Base-by-base conservation (phyloP, 495 filamentous ascomycete genomes). In the Durotheca rogersii region DNA sequence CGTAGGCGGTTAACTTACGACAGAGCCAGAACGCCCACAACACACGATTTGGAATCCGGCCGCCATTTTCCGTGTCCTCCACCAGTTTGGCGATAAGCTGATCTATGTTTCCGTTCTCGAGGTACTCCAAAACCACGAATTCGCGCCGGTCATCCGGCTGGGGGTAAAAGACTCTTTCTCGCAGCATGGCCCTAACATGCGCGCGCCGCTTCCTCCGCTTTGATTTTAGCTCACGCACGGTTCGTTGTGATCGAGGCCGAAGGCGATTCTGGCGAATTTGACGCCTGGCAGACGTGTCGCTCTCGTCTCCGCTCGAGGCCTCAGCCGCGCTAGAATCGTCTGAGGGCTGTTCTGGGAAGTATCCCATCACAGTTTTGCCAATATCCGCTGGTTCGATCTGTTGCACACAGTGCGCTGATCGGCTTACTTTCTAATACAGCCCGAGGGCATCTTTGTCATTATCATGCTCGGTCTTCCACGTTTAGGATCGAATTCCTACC, bases 1-100 rank as follows among this genome's bases (percentile, higher is more conserved):
- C 14, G 3, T 33, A 32, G 10, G 11, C 12, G 4, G 33, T 1
- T 16, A 15, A 54, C 51, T 38, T 38, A 54, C 51, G 38, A 33
- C 51, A 54, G 17, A 43, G 31, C 51, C 51, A 54, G 18, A 54
- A 54, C 6, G 43, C 31, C 51, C 51, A 54, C 21, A 47, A 25
- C 17, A 54, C 51, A 14, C 42, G 15, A 5, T 47, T 54, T 0
- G 51, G 51, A 18, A 47, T 12, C 20, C 29, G 17, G 15, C 42
- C 6, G 1, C 20, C 38, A 7, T 7, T 16, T n/a, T 12, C 9
- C 9, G 6, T 23, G 9, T 9, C 23, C 23, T 27, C 4, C 23
- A 27, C 23, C 23, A 12, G 16, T 14, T 6, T 4, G 31, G 20
- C 16, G 7, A 43, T 48, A 12, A 54, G 43, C 2, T 10, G 1